Conservation (phyloP, 495 filamentous ascomycete genomes). For the Hyaloscypha variabilis region DNA sequence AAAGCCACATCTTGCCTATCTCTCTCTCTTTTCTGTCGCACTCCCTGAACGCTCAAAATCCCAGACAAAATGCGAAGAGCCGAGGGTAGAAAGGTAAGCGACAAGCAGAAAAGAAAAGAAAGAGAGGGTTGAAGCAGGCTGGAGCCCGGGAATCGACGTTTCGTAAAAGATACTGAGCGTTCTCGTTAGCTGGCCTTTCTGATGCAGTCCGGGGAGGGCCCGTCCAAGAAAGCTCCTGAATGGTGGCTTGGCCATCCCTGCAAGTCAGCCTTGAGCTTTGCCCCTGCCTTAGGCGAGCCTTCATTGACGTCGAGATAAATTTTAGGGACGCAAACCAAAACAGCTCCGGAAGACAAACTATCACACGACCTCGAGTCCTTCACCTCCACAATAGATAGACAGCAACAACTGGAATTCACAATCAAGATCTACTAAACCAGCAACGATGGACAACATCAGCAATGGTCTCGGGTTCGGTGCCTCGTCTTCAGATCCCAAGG, state of each 20-base stretch:
- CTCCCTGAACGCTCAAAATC: neutral
- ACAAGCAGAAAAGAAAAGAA: conserved; percentile 9
- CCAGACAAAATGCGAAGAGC: neutral
- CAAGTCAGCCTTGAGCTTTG: neutral
- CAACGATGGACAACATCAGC: conserved; percentile 34
- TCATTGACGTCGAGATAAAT: neutral
- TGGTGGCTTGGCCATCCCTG: neutral
- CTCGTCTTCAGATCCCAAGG: conserved; percentile 59
- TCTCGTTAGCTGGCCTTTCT: conserved; percentile 23
- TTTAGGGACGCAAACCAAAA: neutral
- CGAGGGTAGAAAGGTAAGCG: neutral
- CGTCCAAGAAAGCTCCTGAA: neutral
- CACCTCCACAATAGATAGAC: neutral
- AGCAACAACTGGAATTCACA: neutral
- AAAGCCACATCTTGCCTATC: conserved; percentile 47
- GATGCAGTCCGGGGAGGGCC: conserved; percentile 11
- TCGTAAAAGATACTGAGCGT: neutral
- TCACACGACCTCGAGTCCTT: conserved; percentile 11
- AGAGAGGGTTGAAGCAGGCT: conserved; percentile 12
- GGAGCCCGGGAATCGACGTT: neutral
- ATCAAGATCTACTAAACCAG: neutral
- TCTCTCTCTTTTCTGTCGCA: conserved; percentile 1
- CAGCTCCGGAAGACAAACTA: conserved; percentile 9
- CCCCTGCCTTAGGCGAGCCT: neutral
- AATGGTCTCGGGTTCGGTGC: conserved; percentile 33